phyloP scores from a whole-genome alignment of 1,284 basidiomycete species.

The Retiboletus fuscus region DNA sequence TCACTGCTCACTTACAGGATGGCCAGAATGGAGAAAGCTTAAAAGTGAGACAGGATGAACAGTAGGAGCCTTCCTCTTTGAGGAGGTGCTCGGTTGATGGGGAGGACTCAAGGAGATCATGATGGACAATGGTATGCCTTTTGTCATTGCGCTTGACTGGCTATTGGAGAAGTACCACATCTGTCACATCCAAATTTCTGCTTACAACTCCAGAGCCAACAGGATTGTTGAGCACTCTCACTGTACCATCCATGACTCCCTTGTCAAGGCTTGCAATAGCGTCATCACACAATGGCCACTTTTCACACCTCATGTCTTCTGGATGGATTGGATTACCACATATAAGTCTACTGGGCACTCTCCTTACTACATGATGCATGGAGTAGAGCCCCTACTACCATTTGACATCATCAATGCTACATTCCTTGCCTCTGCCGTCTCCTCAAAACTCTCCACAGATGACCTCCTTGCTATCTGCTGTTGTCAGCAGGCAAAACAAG shows the following conservation, averaged over 20 bases:
- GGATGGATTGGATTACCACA: slow-evolving; percentile 7
- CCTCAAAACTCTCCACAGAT: no score
- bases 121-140: slow-evolving; percentile 16
- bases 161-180: no score
- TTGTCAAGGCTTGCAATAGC: slow-evolving; percentile 22
- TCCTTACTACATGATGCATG: slow-evolving; percentile 43
- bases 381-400: slow-evolving; percentile 46
- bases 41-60: no score
- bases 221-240: slow-evolving; percentile 17
- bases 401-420: slow-evolving; percentile 49
- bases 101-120: slow-evolving; percentile 24
- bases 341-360: slow-evolving; percentile 34
- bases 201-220: slow-evolving; percentile 21
- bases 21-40: neutral
- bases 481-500: neutral
- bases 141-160: neutral
- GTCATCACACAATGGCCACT: slow-evolving; percentile 24
- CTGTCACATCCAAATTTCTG: no score
- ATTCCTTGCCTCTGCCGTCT: slow-evolving; percentile 31
- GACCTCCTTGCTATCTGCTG: neutral
- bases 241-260: slow-evolving; percentile 10
- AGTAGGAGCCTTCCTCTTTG: no score
- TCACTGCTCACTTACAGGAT: no score
- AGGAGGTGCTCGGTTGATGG: slow-evolving; percentile 15
- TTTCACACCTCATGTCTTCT: slow-evolving; percentile 22